Base-by-base conservation (phyloP, 495 filamentous ascomycete genomes). In the Hyaloscypha finlandica region DNA sequence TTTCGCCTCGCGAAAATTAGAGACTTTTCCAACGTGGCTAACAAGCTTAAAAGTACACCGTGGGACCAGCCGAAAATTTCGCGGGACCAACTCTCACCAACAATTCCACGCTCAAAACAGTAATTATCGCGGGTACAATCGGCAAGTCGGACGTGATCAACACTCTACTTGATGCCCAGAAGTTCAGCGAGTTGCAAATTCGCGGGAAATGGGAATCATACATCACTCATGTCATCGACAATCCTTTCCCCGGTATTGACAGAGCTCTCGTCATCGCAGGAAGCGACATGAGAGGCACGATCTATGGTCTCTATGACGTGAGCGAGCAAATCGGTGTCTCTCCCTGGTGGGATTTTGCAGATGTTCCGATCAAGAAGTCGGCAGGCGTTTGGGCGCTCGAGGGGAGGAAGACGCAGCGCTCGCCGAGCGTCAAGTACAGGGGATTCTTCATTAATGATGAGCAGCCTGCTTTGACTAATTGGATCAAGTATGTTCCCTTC, bases 361-460 rank as follows among this genome's bases (percentile, higher is more conserved):
- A 92, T 75, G 86, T 88, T 0, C 83, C 89, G 0, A 74, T 83
- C 14, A 81, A 83, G 67, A 76, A 79, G 65, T 79, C 82, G 68
- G 73, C 78, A 33, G 79, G 82, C 4, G 82, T 92, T 42, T 91
- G 83, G 67, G 86, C 84, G 4, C 68, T 84, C 12, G 75, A 80
- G 8, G 76, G 73, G 8, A 78, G 74, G 45, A 89, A 86, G 70
- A 75, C 83, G 2, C 88, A 92, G 62, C 83, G 81, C 4, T 77
- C 85, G 19, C 89, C 90, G 25, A 84, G 81, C 2, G 85, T 93
- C 63, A 91, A 90, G 72, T 93, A 91, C 75, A 83, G 90, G 6
- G 90, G 89, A 11, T 86, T 93, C 73, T 93, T 93, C 79, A 79
- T 93, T 72, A 92, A 93, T 73, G 90, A 92, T 65, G 89, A 93